Evolutionary conservation across 2,329 filamentous ascomycete genomes (phyloP).

Genomic region (Penicillium thymicola): DNA sequence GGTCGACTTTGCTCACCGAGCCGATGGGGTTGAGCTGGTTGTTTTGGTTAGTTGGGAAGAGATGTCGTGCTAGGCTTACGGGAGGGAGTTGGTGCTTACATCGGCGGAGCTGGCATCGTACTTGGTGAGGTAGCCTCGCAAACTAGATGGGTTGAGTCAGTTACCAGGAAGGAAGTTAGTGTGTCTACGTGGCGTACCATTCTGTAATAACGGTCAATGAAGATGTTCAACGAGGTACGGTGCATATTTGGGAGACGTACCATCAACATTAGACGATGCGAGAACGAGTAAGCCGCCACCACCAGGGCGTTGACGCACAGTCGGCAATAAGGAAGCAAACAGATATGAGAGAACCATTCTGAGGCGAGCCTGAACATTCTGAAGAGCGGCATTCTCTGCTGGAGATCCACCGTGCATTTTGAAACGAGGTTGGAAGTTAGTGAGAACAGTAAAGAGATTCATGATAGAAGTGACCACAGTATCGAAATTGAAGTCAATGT

Average conservation of each 20-base stretch:
- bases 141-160: constrained; percentile 14
- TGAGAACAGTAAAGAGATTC: constrained; percentile 56
- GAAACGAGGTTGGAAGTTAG: constrained; percentile 60
- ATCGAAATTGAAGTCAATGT: constrained; percentile 73
- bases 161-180: constrained; percentile 3
- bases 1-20: constrained; percentile 61
- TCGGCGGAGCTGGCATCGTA: constrained; percentile 60
- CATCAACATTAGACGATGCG: constrained; percentile 64
- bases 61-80: neutral
- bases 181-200: constrained; percentile 20
- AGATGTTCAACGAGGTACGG: too few relatives aligned
- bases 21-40: constrained; percentile 38
- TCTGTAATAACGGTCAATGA: constrained; percentile 18
- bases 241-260: neutral
- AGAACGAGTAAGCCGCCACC: constrained; percentile 63
- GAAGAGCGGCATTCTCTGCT: constrained; percentile 62
- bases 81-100: neutral
- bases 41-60: neutral
- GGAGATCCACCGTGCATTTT: constrained; percentile 61
- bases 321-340: constrained; percentile 62
- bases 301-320: constrained; percentile 54
- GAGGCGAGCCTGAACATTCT: constrained; percentile 65
- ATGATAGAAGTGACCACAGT: constrained; percentile 60
- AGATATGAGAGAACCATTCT: constrained; percentile 66
- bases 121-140: constrained; percentile 62